A percentile compares a stretch with the other conserved stretches of the same genome.
These are phyloP conservation scores for Phytophthora hybrid DNA, from an alignment of 352 stramenopile genomes.

Conservation along the genomic window DNA sequence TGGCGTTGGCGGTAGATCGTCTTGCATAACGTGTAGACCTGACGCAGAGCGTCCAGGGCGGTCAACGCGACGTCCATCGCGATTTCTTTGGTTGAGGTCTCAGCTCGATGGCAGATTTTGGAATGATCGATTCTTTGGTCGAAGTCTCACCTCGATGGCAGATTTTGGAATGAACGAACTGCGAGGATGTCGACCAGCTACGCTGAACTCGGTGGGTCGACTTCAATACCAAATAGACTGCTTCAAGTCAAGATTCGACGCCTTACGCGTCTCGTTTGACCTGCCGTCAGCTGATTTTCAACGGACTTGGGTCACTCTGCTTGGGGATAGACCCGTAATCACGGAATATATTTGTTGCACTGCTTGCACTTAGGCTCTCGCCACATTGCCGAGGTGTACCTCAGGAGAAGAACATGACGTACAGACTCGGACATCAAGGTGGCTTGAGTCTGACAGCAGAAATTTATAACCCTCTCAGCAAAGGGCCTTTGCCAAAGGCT, in stretches of 20 bases:
- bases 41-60: too few relatives aligned
- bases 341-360: too few relatives aligned
- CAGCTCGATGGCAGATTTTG: conserved; percentile 11
- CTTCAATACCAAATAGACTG: background rate
- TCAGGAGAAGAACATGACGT: background rate
- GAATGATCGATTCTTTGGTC: conserved; percentile 11
- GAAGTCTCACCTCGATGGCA: background rate
- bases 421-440: background rate
- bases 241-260: background rate
- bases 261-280: background rate
- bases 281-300: conserved; percentile 2
- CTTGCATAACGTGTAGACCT: too few relatives aligned
- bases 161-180: conserved; percentile 21
- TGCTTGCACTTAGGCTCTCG: background rate
- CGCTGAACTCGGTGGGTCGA: background rate
- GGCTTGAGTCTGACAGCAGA: too few relatives aligned
- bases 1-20: too few relatives aligned
- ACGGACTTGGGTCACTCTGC: background rate
- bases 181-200: conserved; percentile 7
- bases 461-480: too few relatives aligned
- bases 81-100: background rate
- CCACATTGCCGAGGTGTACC: background rate
- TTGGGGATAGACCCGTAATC: too few relatives aligned
- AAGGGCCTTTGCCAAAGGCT: too few relatives aligned
- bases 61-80: too few relatives aligned